Base-by-base conservation (phyloP, 1,284 basidiomycete species). In the Fomes fomentarius region DNA sequence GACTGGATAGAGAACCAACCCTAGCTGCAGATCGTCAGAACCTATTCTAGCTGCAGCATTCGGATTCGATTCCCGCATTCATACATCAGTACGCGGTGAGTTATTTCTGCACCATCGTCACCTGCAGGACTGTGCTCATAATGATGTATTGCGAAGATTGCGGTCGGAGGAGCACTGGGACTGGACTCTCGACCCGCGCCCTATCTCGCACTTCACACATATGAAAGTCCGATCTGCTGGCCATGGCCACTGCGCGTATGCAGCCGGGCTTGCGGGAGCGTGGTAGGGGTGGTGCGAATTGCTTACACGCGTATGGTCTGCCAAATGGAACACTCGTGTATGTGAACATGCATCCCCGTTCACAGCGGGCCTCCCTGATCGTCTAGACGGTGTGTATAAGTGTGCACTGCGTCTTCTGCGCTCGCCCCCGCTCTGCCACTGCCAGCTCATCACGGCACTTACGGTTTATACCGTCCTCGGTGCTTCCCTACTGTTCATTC, bases 321-420 rank as follows among this genome's bases (percentile, higher is more conserved):
- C 47, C 45, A 63, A 56, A 63, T 65, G 60, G 57, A 52, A 52
- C 48, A 58, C 63, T 57, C 63, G 57, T 65, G 63, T 57, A 49
- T 55, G 55, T 43, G 59, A 57, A 56, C 62, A 60, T 51, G 58
- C 58, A 41, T 56, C 52, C 28, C 52, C 54, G 47, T 53, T 60
- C 54, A 33, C 59, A 49, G 49, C 52, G 48, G 49, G 30, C 22
- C 15, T 50, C 45, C 52, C 45, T 47, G 52, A 50, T 55, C 48
- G 52, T 42, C 55, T 55, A 47, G 50, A 37, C 56, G 42, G 15
- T 30, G 46, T 56, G 4, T 22, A 17, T 47, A 61, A 58, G 56
- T 58, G 60, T 52, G 46, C 30, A 25, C 12, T 21, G 7, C n/a
- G 56, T 37, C 57, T 53, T 49, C 46, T 48, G 52, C 41, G 46